Conservation (phyloP, 2,329 filamentous ascomycete species). For the Cercospora zeae-maydis region DNA sequence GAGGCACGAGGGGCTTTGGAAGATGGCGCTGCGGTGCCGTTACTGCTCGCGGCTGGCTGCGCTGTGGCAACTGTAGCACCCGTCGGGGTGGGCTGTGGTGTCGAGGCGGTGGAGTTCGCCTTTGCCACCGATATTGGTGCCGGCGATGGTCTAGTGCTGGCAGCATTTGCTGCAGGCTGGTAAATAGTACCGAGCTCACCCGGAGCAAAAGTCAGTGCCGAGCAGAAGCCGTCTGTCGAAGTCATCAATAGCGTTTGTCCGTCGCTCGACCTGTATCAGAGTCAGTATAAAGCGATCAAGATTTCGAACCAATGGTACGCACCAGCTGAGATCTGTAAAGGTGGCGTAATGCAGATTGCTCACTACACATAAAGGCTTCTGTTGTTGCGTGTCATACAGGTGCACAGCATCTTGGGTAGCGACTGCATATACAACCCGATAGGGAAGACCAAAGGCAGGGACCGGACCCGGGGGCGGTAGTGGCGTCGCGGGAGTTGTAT, state of each 20-base stretch:
- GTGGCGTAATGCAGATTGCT: conserved; percentile 97
- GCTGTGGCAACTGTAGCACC: conserved; percentile 18
- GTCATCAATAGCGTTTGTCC: conserved; percentile 81
- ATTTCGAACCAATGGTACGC: conserved; percentile 39
- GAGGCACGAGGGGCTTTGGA: conserved; percentile 44
- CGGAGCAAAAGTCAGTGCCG: conserved; percentile 75
- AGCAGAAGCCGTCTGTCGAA: conserved; percentile 98
- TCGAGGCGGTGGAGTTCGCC: conserved; percentile 39
- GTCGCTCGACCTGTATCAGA: conserved; percentile 62
- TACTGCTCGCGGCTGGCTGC: conserved; percentile 15
- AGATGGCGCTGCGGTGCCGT: conserved; percentile 7
- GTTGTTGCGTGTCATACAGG: conserved; percentile 95
- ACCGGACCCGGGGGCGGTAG: conserved; percentile 44
- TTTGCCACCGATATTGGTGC: conserved; percentile 40
- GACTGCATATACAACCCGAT: conserved; percentile 93
- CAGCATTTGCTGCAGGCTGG: conserved; percentile 55
- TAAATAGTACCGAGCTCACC: conserved; percentile 84
- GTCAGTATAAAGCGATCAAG: conserved; percentile 19
- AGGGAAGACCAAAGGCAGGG: conserved; percentile 77
- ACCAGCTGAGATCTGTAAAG: conserved; percentile 96
- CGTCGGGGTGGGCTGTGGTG: conserved; percentile 39
- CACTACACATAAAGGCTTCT: conserved; percentile 87
- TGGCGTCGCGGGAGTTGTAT: conserved; percentile 53
- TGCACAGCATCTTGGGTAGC: conserved; percentile 94
- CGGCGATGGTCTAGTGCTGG: conserved; percentile 40